Conservation (phyloP, 2,329 filamentous ascomycete species). For the Cercospora sp. region DNA sequence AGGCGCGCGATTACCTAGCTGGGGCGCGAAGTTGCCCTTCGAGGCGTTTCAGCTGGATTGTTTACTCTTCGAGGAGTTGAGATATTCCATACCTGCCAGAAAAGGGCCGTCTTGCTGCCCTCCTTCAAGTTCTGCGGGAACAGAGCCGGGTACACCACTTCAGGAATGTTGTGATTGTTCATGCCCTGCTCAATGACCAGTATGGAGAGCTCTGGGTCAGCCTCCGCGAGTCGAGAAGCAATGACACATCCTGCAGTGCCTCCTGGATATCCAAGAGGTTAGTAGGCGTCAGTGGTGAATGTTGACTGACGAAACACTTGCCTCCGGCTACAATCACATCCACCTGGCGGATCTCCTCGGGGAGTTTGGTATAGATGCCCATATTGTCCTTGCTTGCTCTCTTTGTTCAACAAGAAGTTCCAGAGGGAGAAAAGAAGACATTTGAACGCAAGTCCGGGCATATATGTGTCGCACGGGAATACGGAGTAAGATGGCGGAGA, state of each 20-base stretch:
- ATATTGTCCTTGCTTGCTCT: neutral
- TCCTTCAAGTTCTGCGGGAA: conserved; percentile 51
- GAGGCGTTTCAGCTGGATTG: neutral
- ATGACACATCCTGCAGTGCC: conserved; percentile 54
- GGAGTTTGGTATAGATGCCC: conserved; percentile 40
- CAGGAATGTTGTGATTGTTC: conserved; percentile 54
- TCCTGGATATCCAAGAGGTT: conserved; percentile 35
- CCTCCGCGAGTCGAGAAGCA: conserved; percentile 53
- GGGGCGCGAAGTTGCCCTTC: conserved; percentile 47
- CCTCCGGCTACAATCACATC: conserved; percentile 56
- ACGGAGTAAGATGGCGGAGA: conserved; percentile 7
- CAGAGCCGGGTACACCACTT: conserved; percentile 53
- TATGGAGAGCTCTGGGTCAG: conserved; percentile 53
- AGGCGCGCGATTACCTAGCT: conserved; percentile 49
- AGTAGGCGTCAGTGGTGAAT: neutral
- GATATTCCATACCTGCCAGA: conserved; percentile 41
- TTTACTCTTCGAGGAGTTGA: neutral
- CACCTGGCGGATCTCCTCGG: conserved; percentile 46
- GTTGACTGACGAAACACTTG: conserved; percentile 22
- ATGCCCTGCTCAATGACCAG: conserved; percentile 56
- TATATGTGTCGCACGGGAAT: conserved; percentile 4
- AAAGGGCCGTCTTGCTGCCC: conserved; percentile 51
- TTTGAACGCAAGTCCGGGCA: neutral
- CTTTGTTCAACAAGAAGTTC: neutral
- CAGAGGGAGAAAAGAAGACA: neutral